Conservation (phyloP, 495 filamentous ascomycete genomes). For the Podospora australis region DNA sequence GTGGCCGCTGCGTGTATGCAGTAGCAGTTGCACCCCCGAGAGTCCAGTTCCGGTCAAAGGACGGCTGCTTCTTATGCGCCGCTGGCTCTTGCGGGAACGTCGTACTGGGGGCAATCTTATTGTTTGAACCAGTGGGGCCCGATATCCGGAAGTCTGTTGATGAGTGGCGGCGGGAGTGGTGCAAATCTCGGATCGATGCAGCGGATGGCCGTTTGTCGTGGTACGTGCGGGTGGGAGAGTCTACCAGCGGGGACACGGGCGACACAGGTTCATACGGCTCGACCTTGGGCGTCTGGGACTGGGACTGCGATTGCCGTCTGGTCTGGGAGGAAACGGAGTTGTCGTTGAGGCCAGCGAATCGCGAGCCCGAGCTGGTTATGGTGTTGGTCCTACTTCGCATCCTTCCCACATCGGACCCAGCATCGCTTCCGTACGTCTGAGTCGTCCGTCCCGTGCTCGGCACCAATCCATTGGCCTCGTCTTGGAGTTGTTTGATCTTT, state of each 20-base stretch:
- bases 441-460: slow-evolving; percentile 38
- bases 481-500: slow-evolving; percentile 81
- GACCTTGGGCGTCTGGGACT: slow-evolving; percentile 39
- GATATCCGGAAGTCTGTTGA: slow-evolving; percentile 64
- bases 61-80: slow-evolving; percentile 71
- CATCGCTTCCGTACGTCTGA: slow-evolving; percentile 47
- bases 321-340: slow-evolving; percentile 34
- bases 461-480: slow-evolving; percentile 56
- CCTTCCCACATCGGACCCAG: slow-evolving; percentile 43
- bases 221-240: slow-evolving; percentile 48
- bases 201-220: slow-evolving; percentile 60
- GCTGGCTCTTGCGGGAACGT: slow-evolving; percentile 30
- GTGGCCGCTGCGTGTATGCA: slow-evolving; percentile 23
- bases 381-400: slow-evolving; percentile 43
- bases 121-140: slow-evolving; percentile 24
- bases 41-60: slow-evolving; percentile 88
- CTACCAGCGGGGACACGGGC: slow-evolving; percentile 43
- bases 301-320: slow-evolving; percentile 39
- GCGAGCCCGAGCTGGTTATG: slow-evolving; percentile 77
- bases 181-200: slow-evolving; percentile 74
- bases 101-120: slow-evolving; percentile 27
- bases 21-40: slow-evolving; percentile 50
- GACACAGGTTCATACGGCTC: slow-evolving; percentile 33
- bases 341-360: slow-evolving; percentile 38
- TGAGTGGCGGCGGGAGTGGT: slow-evolving; percentile 83